phyloP scores from a whole-genome alignment of 2,329 filamentous ascomycete genomes.

The Fusarium caatingaense region DNA sequence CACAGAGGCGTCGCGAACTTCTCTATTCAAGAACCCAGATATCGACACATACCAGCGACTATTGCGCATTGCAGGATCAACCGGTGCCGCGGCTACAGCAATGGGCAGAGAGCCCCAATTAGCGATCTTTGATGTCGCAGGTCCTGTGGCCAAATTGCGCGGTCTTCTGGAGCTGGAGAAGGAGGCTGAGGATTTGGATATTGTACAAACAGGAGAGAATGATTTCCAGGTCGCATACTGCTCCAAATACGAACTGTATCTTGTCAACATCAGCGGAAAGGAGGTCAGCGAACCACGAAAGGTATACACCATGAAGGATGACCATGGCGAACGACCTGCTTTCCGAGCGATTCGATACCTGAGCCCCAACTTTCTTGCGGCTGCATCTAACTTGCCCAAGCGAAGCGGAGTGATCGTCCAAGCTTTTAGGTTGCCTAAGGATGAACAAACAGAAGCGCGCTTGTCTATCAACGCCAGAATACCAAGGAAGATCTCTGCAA shows the following conservation, averaged over 20 bases:
- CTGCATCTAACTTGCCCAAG: conserved; percentile 68
- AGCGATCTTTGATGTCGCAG: conserved; percentile 76
- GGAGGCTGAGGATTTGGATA: conserved; percentile 77
- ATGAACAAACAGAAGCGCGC: conserved; percentile 53
- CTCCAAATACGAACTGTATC: conserved; percentile 78
- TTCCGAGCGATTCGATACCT: conserved; percentile 71
- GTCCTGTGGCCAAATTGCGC: conserved; percentile 59
- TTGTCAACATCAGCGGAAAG: conserved; percentile 67
- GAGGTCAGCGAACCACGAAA: conserved; percentile 60
- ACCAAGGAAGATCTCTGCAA: conserved; percentile 76
- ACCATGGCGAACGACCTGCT: conserved; percentile 59
- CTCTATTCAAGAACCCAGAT: conserved; percentile 63
- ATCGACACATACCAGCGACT: conserved; percentile 70
- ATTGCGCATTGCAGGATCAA: conserved; percentile 68
- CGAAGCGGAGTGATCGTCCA: conserved; percentile 68
- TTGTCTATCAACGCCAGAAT: conserved; percentile 67
- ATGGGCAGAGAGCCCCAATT: conserved; percentile 81
- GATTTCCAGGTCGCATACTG: conserved; percentile 82
- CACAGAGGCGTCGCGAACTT: conserved; percentile 62
- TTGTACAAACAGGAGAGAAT: conserved; percentile 69
- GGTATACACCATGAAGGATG: conserved; percentile 67
- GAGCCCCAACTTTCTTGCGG: conserved; percentile 67
- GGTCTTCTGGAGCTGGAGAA: conserved; percentile 62
- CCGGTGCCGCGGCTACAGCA: conserved; percentile 84
- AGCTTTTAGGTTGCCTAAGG: conserved; percentile 64